phyloP scores from a whole-genome alignment of 2,329 filamentous ascomycete genomes.

The Botryotinia narcissicola region DNA sequence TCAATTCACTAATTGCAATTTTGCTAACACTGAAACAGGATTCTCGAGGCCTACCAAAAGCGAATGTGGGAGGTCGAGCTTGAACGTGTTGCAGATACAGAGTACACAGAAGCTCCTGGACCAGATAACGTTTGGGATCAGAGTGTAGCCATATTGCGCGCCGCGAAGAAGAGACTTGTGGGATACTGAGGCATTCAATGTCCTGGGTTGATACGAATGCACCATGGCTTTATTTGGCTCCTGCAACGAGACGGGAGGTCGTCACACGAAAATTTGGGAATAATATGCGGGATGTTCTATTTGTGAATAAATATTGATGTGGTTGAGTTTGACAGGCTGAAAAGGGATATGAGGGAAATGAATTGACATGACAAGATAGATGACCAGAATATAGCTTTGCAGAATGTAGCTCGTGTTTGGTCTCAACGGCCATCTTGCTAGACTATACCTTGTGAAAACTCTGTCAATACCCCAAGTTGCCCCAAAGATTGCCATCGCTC shows the following conservation, averaged over 20 bases:
- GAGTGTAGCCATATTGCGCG: conserved; percentile 18
- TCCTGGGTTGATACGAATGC: neutral
- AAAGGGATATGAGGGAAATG: neutral
- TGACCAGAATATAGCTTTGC: neutral
- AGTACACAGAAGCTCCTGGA: neutral
- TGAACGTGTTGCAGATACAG: conserved; percentile 22
- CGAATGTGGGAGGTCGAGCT: conserved; percentile 28
- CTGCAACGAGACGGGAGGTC: neutral
- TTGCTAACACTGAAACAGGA: conserved; percentile 21
- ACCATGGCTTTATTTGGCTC: neutral
- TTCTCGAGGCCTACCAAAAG: conserved; percentile 26
- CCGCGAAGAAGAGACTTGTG: conserved; percentile 19
- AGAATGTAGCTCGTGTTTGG: neutral
- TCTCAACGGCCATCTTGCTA: neutral
- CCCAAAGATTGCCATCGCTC: neutral
- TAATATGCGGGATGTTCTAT: neutral
- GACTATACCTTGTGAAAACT: neutral
- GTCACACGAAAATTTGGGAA: neutral
- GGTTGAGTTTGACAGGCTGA: neutral
- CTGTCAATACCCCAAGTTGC: neutral
- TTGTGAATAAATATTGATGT: neutral
- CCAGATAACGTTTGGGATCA: conserved; percentile 18
- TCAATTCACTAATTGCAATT: neutral
- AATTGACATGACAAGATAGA: neutral
- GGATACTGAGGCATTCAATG: conserved; percentile 9